A percentile compares a stretch with the other conserved stretches of the same genome.
Evolutionary conservation across 2,329 filamentous ascomycete species (phyloP).

Genomic region (Paecilomyces sp.): DNA sequence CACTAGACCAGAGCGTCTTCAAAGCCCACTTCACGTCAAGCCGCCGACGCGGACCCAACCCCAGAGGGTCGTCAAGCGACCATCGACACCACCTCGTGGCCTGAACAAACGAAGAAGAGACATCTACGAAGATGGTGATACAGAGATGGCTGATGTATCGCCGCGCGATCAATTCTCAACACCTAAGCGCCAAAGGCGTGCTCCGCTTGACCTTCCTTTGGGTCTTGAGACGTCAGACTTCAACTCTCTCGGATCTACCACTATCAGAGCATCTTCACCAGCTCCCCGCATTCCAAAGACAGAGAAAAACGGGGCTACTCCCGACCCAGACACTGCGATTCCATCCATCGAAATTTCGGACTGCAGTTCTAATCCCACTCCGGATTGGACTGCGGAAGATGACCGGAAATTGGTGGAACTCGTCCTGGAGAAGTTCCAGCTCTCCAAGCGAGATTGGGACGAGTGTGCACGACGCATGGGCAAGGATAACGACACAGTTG

Average conservation of each 20-base stretch:
- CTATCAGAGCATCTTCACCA: neutral
- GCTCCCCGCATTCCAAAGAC: conserved; percentile 4
- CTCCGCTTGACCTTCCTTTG: conserved; percentile 37
- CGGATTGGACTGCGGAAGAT: conserved; percentile 33
- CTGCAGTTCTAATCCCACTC: conserved; percentile 4
- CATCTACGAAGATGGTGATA: conserved; percentile 17
- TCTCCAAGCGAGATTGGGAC: conserved; percentile 38
- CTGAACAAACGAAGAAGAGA: conserved; percentile 34
- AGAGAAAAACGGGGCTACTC: conserved; percentile 7
- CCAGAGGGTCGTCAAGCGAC: conserved; percentile 19
- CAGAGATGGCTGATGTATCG: conserved; percentile 9
- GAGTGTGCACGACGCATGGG: conserved; percentile 39
- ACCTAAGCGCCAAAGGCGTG: conserved; percentile 37
- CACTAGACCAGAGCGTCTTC: conserved; percentile 29
- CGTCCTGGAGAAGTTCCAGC: conserved; percentile 37
- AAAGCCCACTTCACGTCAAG: conserved; percentile 30
- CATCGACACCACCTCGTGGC: conserved; percentile 19
- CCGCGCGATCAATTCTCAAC: conserved; percentile 28
- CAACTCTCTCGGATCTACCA: conserved; percentile 24
- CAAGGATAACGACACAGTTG: conserved; percentile 32
- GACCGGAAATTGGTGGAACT: conserved; percentile 36
- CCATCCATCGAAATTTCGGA: conserved; percentile 29
- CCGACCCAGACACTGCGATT: conserved; percentile 22
- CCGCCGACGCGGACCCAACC: conserved; percentile 20
- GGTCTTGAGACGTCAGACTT: conserved; percentile 39